Evolutionary conservation across 2,329 filamentous ascomycete species (phyloP).

Genomic region (Colletotrichum sp.): DNA sequence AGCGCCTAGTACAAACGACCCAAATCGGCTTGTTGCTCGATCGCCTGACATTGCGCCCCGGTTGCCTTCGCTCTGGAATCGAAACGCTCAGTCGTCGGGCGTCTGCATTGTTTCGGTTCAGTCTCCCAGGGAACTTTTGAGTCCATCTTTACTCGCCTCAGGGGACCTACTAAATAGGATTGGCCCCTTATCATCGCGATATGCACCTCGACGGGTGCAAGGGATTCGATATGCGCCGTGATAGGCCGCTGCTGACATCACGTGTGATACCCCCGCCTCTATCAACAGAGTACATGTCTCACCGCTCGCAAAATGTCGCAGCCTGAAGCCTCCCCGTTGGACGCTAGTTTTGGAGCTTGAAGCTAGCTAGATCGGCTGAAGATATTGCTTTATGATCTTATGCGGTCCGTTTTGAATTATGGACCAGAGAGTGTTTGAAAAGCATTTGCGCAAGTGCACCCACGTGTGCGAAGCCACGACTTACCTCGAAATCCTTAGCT

Average conservation of each 20-base stretch:
- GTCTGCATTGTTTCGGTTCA: neutral
- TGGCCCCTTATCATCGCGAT: neutral
- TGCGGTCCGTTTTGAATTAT: neutral
- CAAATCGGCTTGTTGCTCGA: accelerated
- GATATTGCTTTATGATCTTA: neutral
- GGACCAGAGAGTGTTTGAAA: neutral
- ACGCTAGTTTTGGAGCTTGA: neutral
- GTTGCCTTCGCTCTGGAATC: neutral
- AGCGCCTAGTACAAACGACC: neutral
- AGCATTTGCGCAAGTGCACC: neutral
- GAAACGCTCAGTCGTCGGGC: neutral
- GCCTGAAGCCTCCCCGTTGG: accelerated
- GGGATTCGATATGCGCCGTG: neutral
- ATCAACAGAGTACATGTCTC: neutral
- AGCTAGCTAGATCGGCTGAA: neutral
- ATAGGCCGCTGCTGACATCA: neutral
- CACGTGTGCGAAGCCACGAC: neutral
- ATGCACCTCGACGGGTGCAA: neutral
- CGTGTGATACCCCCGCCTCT: neutral
- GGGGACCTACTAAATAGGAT: neutral
- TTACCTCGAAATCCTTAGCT: neutral
- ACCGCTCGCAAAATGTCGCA: neutral
- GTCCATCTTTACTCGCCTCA: neutral
- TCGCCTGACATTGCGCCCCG: neutral
- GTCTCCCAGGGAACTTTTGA: neutral